Conservation (phyloP, 1,284 basidiomycete genomes). For the Moesziomyces sp. region DNA sequence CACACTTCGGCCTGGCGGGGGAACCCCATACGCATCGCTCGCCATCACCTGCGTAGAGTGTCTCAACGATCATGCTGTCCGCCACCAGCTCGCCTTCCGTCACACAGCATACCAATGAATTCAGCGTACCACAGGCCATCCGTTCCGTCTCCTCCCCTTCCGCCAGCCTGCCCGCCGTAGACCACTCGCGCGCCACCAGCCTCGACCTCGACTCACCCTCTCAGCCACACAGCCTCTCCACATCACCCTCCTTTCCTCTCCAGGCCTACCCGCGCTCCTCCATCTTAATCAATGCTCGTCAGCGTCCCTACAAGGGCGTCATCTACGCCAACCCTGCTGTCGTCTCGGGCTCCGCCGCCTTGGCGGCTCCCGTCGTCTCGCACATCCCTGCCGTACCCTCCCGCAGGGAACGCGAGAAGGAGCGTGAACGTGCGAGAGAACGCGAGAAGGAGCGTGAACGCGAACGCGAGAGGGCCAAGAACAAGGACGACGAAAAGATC, state of each 20-base stretch:
- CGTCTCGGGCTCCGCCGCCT: slow-evolving; percentile 1
- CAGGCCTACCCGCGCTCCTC: slow-evolving; percentile 40
- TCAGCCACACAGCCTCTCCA: slow-evolving; percentile 17
- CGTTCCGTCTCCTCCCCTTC: slow-evolving; percentile 33
- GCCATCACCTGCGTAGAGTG: no score
- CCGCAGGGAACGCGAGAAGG: slow-evolving; percentile 47
- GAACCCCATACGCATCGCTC: not conserved
- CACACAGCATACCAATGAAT: slow-evolving; percentile 30
- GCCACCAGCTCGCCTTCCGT: slow-evolving; percentile 27
- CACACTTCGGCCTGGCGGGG: no score
- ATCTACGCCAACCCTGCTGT: slow-evolving; percentile 25
- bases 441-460: slow-evolving; percentile 45
- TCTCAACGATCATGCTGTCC: slow-evolving; percentile 24
- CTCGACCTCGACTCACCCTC: slow-evolving; percentile 25
- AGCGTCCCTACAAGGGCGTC: slow-evolving; percentile 36
- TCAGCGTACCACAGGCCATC: slow-evolving; percentile 22
- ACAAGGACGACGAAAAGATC: slow-evolving; percentile 54
- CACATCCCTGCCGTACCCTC: slow-evolving; percentile 50
- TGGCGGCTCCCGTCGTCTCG: slow-evolving; percentile 42
- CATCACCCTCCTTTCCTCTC: slow-evolving; percentile 13
- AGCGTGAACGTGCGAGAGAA: slow-evolving; percentile 42
- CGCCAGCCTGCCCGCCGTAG: slow-evolving; percentile 20
- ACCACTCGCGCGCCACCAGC: slow-evolving; percentile 31
- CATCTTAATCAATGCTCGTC: slow-evolving; percentile 48
- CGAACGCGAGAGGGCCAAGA: slow-evolving; percentile 36